Base-by-base conservation (phyloP, 164 flowering plant species). In the Stephania japonica region DNA sequence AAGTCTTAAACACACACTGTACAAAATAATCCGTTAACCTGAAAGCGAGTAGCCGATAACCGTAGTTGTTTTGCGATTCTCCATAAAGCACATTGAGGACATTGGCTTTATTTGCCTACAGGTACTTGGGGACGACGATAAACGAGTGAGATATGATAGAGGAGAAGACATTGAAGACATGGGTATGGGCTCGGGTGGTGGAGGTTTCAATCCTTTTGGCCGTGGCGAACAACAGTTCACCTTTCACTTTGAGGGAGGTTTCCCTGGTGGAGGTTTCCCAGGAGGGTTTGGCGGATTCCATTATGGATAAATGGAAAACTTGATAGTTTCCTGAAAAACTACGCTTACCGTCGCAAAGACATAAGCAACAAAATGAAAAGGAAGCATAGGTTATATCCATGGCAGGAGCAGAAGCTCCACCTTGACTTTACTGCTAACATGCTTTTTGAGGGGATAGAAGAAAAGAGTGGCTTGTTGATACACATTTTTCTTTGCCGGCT, bases 71-170 rank as follows among this genome's bases (percentile, higher is more conserved):
- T 44, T 44, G 3, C 50, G 53, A 14, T 47, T 47, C 18, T 56
- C 66, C 25, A 8, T 12, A 42, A 69, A 44, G 42, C 62, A 56
- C 1, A 18, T 56, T 56, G 21, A 42, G 27, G 14, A 7, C 26
- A 65, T 67, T 73, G 70, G 70, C 21, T 49, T 53, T 38, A 9
- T 7, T 74, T 69, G 64, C 71, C 21, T 67, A 8, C 82, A 94
- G 99, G 84, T 94, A 65, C 91, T 94, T 68, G 89, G 96, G 5
- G 94, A 94, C 72, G 99, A 94, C 2, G 97, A 92, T 0, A 94
- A 91, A 69, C 91, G 99, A 27, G 75, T 88, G 67, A 89, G 88
- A 85, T 94, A 75, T 75, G 99, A 94, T 73, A 85, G 90, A 79
- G 99, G 99, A 19, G 99, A 94, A 79, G 98, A 94, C 75, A 53